These are phyloP conservation scores for Rhizoclosmatium sp. DNA, from an alignment of 192 early-diverging fungal genomes.

Conservation along the genomic window DNA sequence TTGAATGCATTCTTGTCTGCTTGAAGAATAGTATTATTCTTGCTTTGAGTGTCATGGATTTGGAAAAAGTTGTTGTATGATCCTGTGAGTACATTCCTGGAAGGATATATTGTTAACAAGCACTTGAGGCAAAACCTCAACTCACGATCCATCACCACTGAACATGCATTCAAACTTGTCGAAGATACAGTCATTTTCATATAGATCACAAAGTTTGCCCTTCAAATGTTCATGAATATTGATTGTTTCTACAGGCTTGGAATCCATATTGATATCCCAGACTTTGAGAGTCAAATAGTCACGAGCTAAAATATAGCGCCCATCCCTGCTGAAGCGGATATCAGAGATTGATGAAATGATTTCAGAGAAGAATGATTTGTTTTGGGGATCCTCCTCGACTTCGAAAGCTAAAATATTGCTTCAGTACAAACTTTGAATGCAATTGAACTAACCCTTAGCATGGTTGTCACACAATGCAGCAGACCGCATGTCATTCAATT, in stretches of 20 bases:
- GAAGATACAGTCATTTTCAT: conserved; percentile 99
- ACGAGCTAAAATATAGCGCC: conserved; percentile 94
- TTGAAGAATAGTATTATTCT: conserved; percentile 87
- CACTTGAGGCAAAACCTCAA: conserved; percentile 23
- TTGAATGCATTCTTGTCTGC: conserved; percentile 99
- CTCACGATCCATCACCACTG: conserved; percentile 92
- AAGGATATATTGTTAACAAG: neutral
- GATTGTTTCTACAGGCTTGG: conserved; percentile 90
- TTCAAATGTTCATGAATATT: conserved; percentile 95
- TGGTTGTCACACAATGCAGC: conserved; percentile 94
- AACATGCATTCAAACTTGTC: conserved; percentile 99
- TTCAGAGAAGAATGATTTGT: conserved; percentile 99
- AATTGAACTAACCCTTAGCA: conserved; percentile 75
- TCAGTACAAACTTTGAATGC: neutral
- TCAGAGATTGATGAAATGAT: conserved; percentile 99
- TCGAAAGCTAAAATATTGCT: conserved; percentile 77
- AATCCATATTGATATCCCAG: conserved; percentile 99
- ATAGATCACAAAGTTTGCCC: conserved; percentile 96
- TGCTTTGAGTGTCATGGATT: conserved; percentile 85
- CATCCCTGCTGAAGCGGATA: conserved; percentile 95
- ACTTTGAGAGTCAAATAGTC: conserved; percentile 98
- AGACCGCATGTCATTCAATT: conserved; percentile 95
- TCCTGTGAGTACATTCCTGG: conserved; percentile 88
- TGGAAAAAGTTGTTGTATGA: conserved; percentile 99
- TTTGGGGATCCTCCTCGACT: conserved; percentile 90